Evolutionary conservation across 202 grass and related monocot species (phyloP).

Genomic region (Setaria viridis): DNA sequence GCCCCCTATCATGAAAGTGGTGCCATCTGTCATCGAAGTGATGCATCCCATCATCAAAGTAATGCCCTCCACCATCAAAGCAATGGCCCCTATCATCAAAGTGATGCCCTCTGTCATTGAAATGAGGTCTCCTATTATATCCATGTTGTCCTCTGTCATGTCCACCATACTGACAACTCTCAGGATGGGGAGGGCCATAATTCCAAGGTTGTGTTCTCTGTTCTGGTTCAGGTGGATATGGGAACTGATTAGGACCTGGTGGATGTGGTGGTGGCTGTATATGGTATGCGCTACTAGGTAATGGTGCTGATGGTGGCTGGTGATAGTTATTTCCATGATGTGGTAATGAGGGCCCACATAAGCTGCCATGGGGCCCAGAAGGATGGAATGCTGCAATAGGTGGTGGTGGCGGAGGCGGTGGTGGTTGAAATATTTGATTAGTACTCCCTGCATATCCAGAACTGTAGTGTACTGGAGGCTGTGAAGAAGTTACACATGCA

Average conservation of each 20-base stretch:
- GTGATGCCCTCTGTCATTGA: slow-evolving; percentile 57
- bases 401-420: slow-evolving; percentile 31
- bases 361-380: slow-evolving; percentile 49
- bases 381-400: slow-evolving; percentile 43
- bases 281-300: slow-evolving; percentile 72
- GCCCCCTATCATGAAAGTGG: slow-evolving; percentile 61
- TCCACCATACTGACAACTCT: slow-evolving; percentile 60
- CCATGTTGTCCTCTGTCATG: slow-evolving; percentile 54
- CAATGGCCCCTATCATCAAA: slow-evolving; percentile 55
- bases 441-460: slow-evolving; percentile 55
- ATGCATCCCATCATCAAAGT: slow-evolving; percentile 56
- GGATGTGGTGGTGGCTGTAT: slow-evolving; percentile 68
- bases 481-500: slow-evolving; percentile 42
- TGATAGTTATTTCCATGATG: slow-evolving; percentile 79
- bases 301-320: slow-evolving; percentile 50
- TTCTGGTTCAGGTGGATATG: slow-evolving; percentile 75
- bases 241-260: slow-evolving; percentile 66
- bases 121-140: slow-evolving; percentile 55
- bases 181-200: slow-evolving; percentile 56
- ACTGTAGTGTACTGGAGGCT: slow-evolving; percentile 62
- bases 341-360: slow-evolving; percentile 45
- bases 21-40: slow-evolving; percentile 65
- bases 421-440: slow-evolving; percentile 70
- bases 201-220: slow-evolving; percentile 73
- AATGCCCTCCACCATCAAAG: slow-evolving; percentile 54